Evolutionary conservation across 2,329 filamentous ascomycete genomes (phyloP).

Genomic region (Xylaria digitata): DNA sequence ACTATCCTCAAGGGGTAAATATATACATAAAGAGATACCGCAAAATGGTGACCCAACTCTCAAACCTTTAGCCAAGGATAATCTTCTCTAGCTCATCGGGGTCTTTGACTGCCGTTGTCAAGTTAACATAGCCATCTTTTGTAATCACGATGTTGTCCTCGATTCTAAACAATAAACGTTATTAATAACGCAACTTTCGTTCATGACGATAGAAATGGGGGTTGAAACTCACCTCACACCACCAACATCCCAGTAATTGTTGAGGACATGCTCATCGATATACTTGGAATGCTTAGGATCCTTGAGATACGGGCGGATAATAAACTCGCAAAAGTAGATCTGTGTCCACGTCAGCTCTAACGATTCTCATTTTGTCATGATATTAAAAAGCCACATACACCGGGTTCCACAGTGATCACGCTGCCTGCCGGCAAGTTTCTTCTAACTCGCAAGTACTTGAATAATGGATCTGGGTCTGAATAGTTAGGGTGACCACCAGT

Average conservation of each 20-base stretch:
- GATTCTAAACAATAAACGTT: constrained; percentile 54
- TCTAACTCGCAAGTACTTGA: constrained; percentile 85
- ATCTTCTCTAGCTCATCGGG: constrained; percentile 70
- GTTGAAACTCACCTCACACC: constrained; percentile 69
- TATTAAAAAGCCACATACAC: constrained; percentile 59
- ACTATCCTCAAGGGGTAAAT: not conserved
- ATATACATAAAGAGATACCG: constrained; percentile 12
- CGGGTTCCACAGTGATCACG: constrained; percentile 95
- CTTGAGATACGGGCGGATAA: constrained; percentile 82
- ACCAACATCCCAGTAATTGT: constrained; percentile 85
- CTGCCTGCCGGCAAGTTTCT: constrained; percentile 79
- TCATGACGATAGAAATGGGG: not conserved
- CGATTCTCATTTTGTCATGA: not conserved
- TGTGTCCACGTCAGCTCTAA: constrained; percentile 46
- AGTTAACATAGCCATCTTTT: constrained; percentile 73
- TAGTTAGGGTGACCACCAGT: constrained; percentile 83
- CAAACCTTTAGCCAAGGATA: constrained; percentile 49
- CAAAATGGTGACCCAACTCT: not conserved
- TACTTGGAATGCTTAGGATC: constrained; percentile 78
- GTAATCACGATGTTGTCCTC: constrained; percentile 82
- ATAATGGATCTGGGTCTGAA: constrained; percentile 83
- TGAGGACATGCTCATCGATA: constrained; percentile 78
- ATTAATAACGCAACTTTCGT: constrained; percentile 1
- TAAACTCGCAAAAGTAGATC: constrained; percentile 93
- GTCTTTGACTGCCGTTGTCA: constrained; percentile 78